Percentiles rank a stretch among this genome's conserved stretches.
Conservation (phyloP, 805 yeast species). For the Cyberlindnera nakhonratchasimensis region DNA sequence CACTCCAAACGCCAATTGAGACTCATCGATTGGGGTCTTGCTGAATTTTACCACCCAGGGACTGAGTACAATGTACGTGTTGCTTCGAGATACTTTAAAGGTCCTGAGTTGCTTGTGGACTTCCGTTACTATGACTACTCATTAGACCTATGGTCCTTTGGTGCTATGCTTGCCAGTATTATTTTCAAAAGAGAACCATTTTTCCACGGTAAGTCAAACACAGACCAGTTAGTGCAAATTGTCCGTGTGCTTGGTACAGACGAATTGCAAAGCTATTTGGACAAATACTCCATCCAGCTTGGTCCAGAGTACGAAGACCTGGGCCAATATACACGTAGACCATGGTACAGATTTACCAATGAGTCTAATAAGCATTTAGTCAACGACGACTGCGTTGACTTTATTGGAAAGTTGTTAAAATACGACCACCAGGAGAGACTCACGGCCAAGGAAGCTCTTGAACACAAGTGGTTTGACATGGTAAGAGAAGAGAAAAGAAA, state of each 20-base stretch:
- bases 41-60: slow-evolving; percentile 88
- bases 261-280: slow-evolving; percentile 61
- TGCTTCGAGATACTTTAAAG: slow-evolving; percentile 88
- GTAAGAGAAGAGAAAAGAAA: slow-evolving; percentile 18
- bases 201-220: slow-evolving; percentile 87
- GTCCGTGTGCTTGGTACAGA: slow-evolving; percentile 86
- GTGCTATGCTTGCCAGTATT: slow-evolving; percentile 88
- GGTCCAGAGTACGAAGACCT: slow-evolving; percentile 78
- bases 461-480: slow-evolving; percentile 59
- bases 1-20: slow-evolving; percentile 59
- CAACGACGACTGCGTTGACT: slow-evolving; percentile 57
- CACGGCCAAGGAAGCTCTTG: slow-evolving; percentile 87
- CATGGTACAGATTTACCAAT: slow-evolving; percentile 63
- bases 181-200: slow-evolving; percentile 88
- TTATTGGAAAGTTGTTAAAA: slow-evolving; percentile 67
- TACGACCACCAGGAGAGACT: slow-evolving; percentile 87
- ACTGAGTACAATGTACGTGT: slow-evolving; percentile 89
- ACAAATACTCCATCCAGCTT: slow-evolving; percentile 65
- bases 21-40: slow-evolving; percentile 92
- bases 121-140: slow-evolving; percentile 83
- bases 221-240: slow-evolving; percentile 87
- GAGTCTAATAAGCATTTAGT: slow-evolving; percentile 49
- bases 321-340: slow-evolving; percentile 62
- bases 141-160: slow-evolving; percentile 86
- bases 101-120: slow-evolving; percentile 85